Evolutionary conservation across 371 early-diverging fungal genomes (phyloP).

Genomic region (Mucor sp.): DNA sequence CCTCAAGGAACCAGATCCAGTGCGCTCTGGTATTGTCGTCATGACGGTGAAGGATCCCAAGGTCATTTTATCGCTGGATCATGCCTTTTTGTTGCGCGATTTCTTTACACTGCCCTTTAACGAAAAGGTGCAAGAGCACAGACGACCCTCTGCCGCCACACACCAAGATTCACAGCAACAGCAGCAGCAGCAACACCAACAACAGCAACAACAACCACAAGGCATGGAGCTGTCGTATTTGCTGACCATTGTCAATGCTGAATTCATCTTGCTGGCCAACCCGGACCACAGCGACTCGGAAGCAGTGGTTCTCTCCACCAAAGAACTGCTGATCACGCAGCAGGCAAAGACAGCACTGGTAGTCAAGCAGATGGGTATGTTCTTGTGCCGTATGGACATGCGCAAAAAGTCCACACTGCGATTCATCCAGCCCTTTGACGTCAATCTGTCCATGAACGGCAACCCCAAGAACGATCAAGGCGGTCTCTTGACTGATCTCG

Average conservation of each 20-base stretch:
- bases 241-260: conserved; percentile 81
- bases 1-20: conserved; percentile 40
- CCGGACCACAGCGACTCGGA: conserved; percentile 75
- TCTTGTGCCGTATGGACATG: conserved; percentile 88
- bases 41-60: conserved; percentile 85
- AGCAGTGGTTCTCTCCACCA: conserved; percentile 84
- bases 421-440: conserved; percentile 89
- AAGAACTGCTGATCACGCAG: conserved; percentile 78
- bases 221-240: conserved; percentile 60
- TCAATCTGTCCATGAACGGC: conserved; percentile 77
- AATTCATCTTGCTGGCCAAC: conserved; percentile 87
- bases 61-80: conserved; percentile 84
- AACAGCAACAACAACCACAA: conserved; percentile 9
- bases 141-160: not conserved
- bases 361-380: conserved; percentile 87
- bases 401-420: conserved; percentile 77
- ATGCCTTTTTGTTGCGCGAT: conserved; percentile 69
- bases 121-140: not conserved
- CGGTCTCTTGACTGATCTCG: conserved; percentile 32
- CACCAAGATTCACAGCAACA: not conserved
- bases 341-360: conserved; percentile 75
- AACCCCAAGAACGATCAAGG: conserved; percentile 21
- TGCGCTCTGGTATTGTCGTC: conserved; percentile 52
- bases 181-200: conserved; percentile 4
- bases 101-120: conserved; percentile 72